Evolutionary conservation across 2,329 filamentous ascomycete species (phyloP).

Genomic region (Penicillium aurantiogriseum): DNA sequence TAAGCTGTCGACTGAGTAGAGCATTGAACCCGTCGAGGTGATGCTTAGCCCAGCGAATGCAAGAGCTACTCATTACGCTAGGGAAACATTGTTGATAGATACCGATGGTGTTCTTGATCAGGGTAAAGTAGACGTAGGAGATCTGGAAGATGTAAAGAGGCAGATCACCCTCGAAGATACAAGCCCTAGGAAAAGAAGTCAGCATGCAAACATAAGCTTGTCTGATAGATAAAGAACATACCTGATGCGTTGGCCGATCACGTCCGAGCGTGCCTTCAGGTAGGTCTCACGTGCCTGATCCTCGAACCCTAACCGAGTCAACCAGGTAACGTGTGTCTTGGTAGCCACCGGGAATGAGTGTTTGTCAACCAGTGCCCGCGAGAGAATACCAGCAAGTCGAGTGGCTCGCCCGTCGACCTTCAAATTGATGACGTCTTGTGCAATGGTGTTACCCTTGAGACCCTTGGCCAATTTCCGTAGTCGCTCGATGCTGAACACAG

Average conservation of each 20-base stretch:
- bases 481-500: conserved; percentile 80
- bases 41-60: conserved; percentile 97
- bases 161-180: conserved; percentile 91
- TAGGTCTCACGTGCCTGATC: conserved; percentile 86
- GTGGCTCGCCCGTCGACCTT: conserved; percentile 84
- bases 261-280: conserved; percentile 71
- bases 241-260: conserved; percentile 80
- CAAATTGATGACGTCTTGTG: conserved; percentile 87
- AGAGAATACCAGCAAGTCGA: conserved; percentile 72
- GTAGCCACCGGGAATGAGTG: conserved; percentile 76
- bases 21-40: conserved; percentile 88
- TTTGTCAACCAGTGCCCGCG: conserved; percentile 72
- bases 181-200: conserved; percentile 62
- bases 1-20: conserved; percentile 78
- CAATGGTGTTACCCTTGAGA: conserved; percentile 80
- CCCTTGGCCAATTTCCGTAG: conserved; percentile 74
- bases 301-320: conserved; percentile 83
- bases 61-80: conserved; percentile 82
- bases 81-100: conserved; percentile 88
- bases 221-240: conserved; percentile 42
- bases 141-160: conserved; percentile 92
- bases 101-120: conserved; percentile 88
- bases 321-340: conserved; percentile 77
- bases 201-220: background rate
- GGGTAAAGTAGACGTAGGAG: conserved; percentile 91